phyloP scores from a whole-genome alignment of 192 early-diverging fungal species.

The Kappamyces sp. region DNA sequence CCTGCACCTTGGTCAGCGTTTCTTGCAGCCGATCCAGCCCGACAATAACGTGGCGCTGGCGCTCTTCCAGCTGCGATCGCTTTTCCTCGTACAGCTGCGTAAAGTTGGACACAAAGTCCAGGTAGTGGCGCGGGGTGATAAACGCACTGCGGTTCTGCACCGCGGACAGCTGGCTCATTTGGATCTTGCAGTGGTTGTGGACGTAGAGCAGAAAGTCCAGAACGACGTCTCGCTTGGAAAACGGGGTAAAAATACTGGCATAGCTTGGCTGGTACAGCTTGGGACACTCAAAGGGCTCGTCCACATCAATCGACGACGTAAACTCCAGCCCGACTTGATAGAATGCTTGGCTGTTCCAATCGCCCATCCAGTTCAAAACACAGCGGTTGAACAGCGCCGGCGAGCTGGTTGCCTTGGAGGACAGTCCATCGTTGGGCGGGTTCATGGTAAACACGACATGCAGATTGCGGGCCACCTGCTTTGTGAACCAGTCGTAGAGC shows the following conservation, averaged over 20 bases:
- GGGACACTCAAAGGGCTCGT: slow-evolving; percentile 28
- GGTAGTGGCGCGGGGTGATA: slow-evolving; percentile 95
- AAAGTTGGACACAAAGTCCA: slow-evolving; percentile 96
- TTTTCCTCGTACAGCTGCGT: slow-evolving; percentile 85
- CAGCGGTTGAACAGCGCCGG: slow-evolving; percentile 99
- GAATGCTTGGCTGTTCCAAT: slow-evolving; percentile 97
- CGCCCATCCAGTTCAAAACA: slow-evolving; percentile 99
- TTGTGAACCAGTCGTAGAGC: slow-evolving; percentile 96
- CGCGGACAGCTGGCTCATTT: background rate
- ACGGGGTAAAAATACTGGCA: slow-evolving; percentile 60
- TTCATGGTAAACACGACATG: slow-evolving; percentile 99
- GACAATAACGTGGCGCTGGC: slow-evolving; percentile 96
- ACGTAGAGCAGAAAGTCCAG: slow-evolving; percentile 67
- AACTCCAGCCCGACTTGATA: slow-evolving; percentile 98
- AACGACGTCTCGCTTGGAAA: slow-evolving; percentile 76
- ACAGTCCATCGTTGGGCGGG: slow-evolving; percentile 88
- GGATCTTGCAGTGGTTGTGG: background rate
- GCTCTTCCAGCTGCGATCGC: slow-evolving; percentile 92
- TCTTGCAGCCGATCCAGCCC: slow-evolving; percentile 93
- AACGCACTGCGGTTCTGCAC: background rate
- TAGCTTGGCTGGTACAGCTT: slow-evolving; percentile 33
- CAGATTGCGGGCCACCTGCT: slow-evolving; percentile 91
- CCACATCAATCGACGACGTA: slow-evolving; percentile 83
- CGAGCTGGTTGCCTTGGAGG: slow-evolving; percentile 89
- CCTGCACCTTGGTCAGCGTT: slow-evolving; percentile 93